Evolutionary conservation across 768 basidiomycete genomes (phyloP).

Genomic region (Rhizopogon vesiculosus): DNA sequence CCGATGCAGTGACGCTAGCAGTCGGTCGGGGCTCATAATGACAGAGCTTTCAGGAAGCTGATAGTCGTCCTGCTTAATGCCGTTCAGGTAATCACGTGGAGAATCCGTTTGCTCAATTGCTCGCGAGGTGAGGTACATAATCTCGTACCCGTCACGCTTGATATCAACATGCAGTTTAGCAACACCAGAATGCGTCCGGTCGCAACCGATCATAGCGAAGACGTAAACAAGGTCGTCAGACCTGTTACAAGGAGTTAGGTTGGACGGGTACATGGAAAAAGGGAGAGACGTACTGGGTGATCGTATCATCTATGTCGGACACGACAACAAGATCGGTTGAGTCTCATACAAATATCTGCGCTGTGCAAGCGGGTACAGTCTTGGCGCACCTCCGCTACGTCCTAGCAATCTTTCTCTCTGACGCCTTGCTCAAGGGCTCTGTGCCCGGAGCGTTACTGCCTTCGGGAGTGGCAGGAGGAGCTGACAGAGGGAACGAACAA

Average conservation of each 20-base stretch:
- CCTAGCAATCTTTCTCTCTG: background rate
- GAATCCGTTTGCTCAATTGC: constrained; percentile 98
- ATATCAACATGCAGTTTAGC: constrained; percentile 98
- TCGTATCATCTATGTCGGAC: constrained; percentile 98
- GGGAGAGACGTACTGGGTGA: constrained; percentile 73
- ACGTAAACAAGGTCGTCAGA: constrained; percentile 96
- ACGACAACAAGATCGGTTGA: constrained; percentile 86
- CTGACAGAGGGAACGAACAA: constrained; percentile 25
- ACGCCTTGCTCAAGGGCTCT: constrained; percentile 20
- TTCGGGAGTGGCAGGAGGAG: constrained; percentile 42
- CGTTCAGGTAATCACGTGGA: constrained; percentile 89
- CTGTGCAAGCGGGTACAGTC: constrained; percentile 81
- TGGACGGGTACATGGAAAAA: background rate
- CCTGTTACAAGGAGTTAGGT: constrained; percentile 33
- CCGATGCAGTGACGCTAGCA: constrained; percentile 95
- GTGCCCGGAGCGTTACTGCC: constrained; percentile 12
- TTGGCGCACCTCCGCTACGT: constrained; percentile 72
- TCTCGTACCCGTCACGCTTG: constrained; percentile 91
- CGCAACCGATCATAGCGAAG: constrained; percentile 95
- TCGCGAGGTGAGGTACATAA: constrained; percentile 95
- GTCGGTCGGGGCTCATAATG: constrained; percentile 95
- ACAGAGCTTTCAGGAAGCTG: constrained; percentile 97
- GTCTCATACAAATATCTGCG: constrained; percentile 95
- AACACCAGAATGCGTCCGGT: constrained; percentile 97
- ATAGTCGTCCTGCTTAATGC: constrained; percentile 93